A percentile compares a stretch with the other conserved stretches of the same genome.
These are phyloP conservation scores for Podila epicladia DNA, from an alignment of 192 early-diverging fungal species.

Conservation along the genomic window DNA sequence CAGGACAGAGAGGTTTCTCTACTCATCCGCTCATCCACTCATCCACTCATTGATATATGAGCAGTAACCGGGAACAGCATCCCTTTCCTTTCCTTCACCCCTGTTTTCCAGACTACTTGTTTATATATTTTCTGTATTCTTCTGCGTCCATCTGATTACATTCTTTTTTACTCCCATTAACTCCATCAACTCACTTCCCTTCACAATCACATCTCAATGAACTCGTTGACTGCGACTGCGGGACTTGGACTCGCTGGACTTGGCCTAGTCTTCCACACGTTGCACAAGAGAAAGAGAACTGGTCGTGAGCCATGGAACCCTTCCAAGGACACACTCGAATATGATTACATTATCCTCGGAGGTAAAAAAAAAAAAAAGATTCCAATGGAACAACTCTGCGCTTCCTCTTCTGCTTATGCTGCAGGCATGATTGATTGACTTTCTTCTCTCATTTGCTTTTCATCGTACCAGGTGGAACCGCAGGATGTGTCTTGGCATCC, in stretches of 20 bases:
- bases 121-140: too few species aligned
- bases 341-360: slow-evolving; percentile 21
- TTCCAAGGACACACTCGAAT: slow-evolving; percentile 5
- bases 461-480: slow-evolving; percentile 10
- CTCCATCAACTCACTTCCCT: too few species aligned
- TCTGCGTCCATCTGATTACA: too few species aligned
- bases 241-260: slow-evolving; percentile 7
- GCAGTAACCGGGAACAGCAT: too few species aligned
- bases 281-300: neutral
- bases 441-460: neutral
- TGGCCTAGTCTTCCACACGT: neutral
- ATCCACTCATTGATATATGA: too few species aligned
- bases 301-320: slow-evolving; percentile 16
- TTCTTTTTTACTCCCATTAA: too few species aligned
- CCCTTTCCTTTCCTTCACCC: too few species aligned
- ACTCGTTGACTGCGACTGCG: neutral
- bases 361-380: slow-evolving; percentile 2
- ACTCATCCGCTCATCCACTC: too few species aligned
- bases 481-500: slow-evolving; percentile 25
- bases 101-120: too few species aligned
- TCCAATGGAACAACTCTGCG: too few species aligned
- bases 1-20: too few species aligned
- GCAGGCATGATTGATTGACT: neutral
- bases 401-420: too few species aligned
- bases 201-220: neutral